Base-by-base conservation (phyloP, 2,329 filamentous ascomycete species). In the Incumbomyces delicatus region DNA sequence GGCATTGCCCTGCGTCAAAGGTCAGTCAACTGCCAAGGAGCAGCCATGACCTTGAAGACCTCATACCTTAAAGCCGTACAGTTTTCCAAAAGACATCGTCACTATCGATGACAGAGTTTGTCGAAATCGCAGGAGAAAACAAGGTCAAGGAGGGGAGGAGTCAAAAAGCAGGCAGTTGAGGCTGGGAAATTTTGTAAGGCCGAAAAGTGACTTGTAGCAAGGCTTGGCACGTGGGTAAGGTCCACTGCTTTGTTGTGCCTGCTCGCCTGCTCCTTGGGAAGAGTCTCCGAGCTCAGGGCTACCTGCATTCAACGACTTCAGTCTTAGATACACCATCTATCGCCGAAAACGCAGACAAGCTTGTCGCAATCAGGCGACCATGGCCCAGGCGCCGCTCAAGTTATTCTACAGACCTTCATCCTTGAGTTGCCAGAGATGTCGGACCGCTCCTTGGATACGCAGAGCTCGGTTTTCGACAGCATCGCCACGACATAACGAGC, bases 41-140 rank as follows among this genome's bases (percentile, higher is more conserved):
- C 51, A 34, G 45, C 38, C 42, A 39, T 42, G 50, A 35, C 31
- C 47, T 52, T 53, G 51, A 51, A 11, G 5, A 27, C 22, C 56
- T 63, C 74, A 61, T 82, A 94, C 90, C 74, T 79, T 68, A 70
- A 78, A 80, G 68, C 84, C 85, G 81, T 92, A 96, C 66, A 98
- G 81, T 78, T 94, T 98, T 75, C 92, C 92, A 80, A 98, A 96
- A 67, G 86, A 78, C 85, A 94, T 94, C 70, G 78, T 87, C 4
- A 35, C 4, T 17, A 4, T 35, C 6, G 75, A 61, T 53, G 50
- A 44, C 46, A 50, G 47, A 45, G 44, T 49, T 31, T 45, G 44
- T 53, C 37, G 47, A 52, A 32, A 50, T 47, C 14, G 43, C 40
- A 46, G 42, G 40, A 44, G 32, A 45, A 36, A 41, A 20, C 13